These are phyloP conservation scores for Globisporangium viniferum DNA, from an alignment of 352 stramenopile genomes.

Conservation along the genomic window DNA sequence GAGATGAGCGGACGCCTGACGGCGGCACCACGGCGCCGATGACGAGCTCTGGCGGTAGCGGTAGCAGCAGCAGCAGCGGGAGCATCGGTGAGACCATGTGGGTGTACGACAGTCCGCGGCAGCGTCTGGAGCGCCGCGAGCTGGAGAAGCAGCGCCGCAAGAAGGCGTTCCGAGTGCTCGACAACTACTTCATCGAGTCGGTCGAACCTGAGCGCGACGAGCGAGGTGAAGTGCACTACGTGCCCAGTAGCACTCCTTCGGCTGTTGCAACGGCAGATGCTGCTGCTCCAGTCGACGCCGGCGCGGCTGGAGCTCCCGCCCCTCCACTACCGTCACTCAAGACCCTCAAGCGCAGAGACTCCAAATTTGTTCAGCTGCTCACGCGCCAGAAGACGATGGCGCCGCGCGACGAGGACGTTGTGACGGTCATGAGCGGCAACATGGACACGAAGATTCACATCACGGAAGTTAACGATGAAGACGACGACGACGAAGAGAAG, in stretches of 20 bases:
- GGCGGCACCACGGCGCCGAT: conserved; percentile 19
- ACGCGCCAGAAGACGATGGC: conserved; percentile 21
- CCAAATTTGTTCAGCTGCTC: conserved; percentile 31
- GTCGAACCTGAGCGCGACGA: conserved; percentile 10
- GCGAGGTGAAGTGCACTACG: conserved; percentile 1
- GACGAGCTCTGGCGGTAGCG: conserved; percentile 33
- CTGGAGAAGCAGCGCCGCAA: conserved; percentile 51
- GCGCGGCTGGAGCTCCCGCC: conserved; percentile 32
- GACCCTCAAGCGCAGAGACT: conserved; percentile 36
- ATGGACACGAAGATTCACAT: conserved; percentile 8
- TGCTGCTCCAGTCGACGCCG: conserved; percentile 36
- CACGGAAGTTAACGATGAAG: conserved; percentile 2
- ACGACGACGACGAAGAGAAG: background rate
- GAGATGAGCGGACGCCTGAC: conserved; percentile 18
- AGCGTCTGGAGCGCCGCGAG: conserved; percentile 51
- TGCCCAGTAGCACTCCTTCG: background rate
- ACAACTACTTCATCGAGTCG: conserved; percentile 38
- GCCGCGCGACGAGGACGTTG: conserved; percentile 32
- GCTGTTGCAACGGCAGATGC: conserved; percentile 15
- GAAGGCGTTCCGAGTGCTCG: conserved; percentile 50
- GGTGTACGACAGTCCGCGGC: conserved; percentile 44
- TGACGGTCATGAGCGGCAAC: conserved; percentile 26
- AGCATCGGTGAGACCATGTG: conserved; percentile 49
- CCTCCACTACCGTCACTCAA: conserved; percentile 26
- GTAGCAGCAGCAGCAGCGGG: conserved; percentile 22